These are phyloP conservation scores for Globisporangium apiculatum DNA, from an alignment of 352 stramenopile species.

Conservation along the genomic window DNA sequence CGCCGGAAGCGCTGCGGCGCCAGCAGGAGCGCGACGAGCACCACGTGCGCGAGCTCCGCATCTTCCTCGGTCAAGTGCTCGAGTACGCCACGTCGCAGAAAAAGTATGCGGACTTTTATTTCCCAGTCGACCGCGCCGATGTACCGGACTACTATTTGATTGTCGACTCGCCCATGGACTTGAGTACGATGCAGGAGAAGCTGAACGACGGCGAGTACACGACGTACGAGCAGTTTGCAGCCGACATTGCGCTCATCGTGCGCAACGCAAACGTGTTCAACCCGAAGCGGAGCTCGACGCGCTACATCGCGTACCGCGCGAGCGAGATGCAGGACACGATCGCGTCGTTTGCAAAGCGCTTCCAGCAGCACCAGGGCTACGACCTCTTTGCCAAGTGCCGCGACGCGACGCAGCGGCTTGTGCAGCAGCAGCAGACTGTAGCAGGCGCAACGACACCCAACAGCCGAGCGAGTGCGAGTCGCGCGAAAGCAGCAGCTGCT, in stretches of 20 bases:
- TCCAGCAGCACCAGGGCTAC: constrained; percentile 82
- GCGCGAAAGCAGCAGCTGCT: too few relatives aligned
- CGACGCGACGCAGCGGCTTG: constrained; percentile 57
- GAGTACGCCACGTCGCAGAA: constrained; percentile 75
- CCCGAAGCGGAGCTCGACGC: constrained; percentile 63
- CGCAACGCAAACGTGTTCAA: constrained; percentile 89
- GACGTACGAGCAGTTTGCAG: constrained; percentile 83
- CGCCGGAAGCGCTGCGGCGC: constrained; percentile 29
- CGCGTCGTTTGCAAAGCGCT: constrained; percentile 80
- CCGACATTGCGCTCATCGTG: constrained; percentile 85
- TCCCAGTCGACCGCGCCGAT: constrained; percentile 60
- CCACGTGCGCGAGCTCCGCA: constrained; percentile 80
- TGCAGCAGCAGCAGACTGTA: constrained; percentile 11
- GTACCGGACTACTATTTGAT: constrained; percentile 89
- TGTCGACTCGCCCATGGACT: constrained; percentile 82
- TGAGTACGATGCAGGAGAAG: constrained; percentile 86
- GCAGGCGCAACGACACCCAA: background rate
- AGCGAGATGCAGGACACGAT: constrained; percentile 88
- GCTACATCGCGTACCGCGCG: constrained; percentile 74
- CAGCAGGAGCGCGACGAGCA: constrained; percentile 74
- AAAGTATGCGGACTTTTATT: constrained; percentile 59
- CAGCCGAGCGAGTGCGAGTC: background rate
- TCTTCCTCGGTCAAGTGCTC: constrained; percentile 82
- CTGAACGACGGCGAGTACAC: constrained; percentile 87
- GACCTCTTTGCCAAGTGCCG: constrained; percentile 86